These are phyloP conservation scores for Coffea humblotiana DNA, from an alignment of 305 asterid species.

Conservation along the genomic window DNA sequence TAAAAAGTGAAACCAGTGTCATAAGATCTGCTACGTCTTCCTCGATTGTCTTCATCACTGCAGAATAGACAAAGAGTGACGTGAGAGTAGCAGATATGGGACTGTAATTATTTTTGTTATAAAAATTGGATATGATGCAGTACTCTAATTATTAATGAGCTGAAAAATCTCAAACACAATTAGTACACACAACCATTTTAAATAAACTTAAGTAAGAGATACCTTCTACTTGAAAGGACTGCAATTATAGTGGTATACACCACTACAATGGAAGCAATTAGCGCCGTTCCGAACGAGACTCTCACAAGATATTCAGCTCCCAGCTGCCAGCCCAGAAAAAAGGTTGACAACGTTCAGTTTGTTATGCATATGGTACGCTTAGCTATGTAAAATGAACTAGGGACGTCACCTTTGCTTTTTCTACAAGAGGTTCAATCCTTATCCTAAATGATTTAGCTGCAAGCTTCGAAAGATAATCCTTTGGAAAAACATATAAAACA, in stretches of 20 bases:
- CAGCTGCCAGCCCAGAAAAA: constrained; percentile 47
- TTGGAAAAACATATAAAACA: constrained; percentile 82
- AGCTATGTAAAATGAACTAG: neutral
- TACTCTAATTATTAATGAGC: neutral
- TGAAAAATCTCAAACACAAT: constrained; percentile 17
- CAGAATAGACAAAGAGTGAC: constrained; percentile 23
- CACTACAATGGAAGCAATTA: constrained; percentile 85
- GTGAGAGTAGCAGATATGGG: constrained; percentile 4
- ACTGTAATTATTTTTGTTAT: constrained; percentile 1
- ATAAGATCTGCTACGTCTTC: constrained; percentile 69
- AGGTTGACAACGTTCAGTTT: constrained; percentile 2
- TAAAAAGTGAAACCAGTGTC: constrained; percentile 51
- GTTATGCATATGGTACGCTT: neutral
- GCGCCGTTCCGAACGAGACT: constrained; percentile 91
- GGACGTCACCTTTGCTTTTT: constrained; percentile 75
- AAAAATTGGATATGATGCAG: constrained; percentile 1
- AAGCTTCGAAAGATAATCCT: constrained; percentile 77
- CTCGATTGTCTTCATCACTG: constrained; percentile 83
- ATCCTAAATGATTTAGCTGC: constrained; percentile 80
- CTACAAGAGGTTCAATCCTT: constrained; percentile 71
- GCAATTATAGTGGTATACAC: constrained; percentile 89
- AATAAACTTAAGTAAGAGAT: constrained; percentile 13
- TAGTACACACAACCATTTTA: neutral
- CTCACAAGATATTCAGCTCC: constrained; percentile 84
- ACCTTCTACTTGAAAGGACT: constrained; percentile 83